Percentiles rank a stretch among this genome's conserved stretches.
These are phyloP conservation scores for Phaeosphaeriaceae sp. DNA, from an alignment of 2,329 filamentous ascomycete species.

Conservation along the genomic window DNA sequence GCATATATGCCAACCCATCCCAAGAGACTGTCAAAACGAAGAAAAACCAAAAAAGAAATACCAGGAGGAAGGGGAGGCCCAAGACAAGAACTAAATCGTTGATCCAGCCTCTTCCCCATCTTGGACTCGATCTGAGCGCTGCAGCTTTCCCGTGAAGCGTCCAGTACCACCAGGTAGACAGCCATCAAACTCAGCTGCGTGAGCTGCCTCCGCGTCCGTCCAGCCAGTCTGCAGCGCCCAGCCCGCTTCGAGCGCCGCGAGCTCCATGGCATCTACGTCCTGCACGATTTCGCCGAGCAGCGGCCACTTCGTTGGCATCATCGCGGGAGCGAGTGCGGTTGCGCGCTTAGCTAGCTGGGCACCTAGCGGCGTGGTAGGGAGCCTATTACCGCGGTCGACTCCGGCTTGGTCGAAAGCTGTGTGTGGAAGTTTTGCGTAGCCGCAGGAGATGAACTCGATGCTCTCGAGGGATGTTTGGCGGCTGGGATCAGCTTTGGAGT, in stretches of 20 bases:
- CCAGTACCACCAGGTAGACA: conserved; percentile 50
- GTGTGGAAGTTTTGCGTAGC: conserved; percentile 60
- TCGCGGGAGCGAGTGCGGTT: conserved; percentile 38
- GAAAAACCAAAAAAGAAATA: too few relatives aligned
- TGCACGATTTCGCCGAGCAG: conserved; percentile 51
- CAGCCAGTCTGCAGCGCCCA: conserved; percentile 44
- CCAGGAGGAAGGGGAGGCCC: not conserved
- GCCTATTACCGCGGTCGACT: conserved; percentile 31
- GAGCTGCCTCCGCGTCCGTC: conserved; percentile 40
- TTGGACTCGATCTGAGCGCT: conserved; percentile 20
- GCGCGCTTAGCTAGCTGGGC: conserved; percentile 39
- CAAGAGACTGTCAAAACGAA: too few relatives aligned
- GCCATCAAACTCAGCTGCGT: conserved; percentile 52
- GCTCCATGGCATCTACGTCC: conserved; percentile 41
- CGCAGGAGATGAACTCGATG: conserved; percentile 66
- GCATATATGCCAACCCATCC: too few relatives aligned
- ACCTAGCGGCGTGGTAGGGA: conserved; percentile 14
- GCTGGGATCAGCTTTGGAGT: conserved; percentile 38
- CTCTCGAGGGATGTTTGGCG: conserved; percentile 45
- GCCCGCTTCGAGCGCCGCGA: conserved; percentile 38
- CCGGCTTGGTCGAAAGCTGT: conserved; percentile 41
- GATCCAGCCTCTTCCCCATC: not conserved
- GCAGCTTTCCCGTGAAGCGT: conserved; percentile 46
- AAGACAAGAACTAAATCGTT: not conserved
- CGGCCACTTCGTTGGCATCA: conserved; percentile 47